Evolutionary conservation across 2,329 filamentous ascomycete genomes (phyloP).

Genomic region (Clathrospora elynae): DNA sequence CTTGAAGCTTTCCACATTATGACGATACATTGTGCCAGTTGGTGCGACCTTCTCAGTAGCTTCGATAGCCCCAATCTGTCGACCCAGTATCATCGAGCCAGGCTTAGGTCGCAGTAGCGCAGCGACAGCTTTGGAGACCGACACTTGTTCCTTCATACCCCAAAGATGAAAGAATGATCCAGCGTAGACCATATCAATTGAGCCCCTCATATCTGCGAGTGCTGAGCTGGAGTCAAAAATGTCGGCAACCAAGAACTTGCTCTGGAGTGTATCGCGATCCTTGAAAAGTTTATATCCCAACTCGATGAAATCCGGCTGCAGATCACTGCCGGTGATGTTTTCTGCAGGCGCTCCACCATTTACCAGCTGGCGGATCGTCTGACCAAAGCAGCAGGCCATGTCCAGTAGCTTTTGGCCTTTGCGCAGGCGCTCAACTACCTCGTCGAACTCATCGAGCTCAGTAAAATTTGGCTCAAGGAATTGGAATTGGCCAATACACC

Average conservation of each 20-base stretch:
- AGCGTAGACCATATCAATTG: slow-evolving; percentile 49
- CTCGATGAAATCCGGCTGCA: slow-evolving; percentile 55
- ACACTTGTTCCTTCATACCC: slow-evolving; percentile 40
- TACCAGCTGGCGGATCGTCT: slow-evolving; percentile 50
- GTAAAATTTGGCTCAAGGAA: slow-evolving; percentile 39
- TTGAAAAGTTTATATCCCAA: slow-evolving; percentile 55
- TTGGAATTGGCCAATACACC: slow-evolving; percentile 40
- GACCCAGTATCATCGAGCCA: slow-evolving; percentile 58
- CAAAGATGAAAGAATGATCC: slow-evolving; percentile 53
- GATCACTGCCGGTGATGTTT: slow-evolving; percentile 50
- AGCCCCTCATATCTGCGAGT: slow-evolving; percentile 31
- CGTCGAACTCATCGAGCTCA: slow-evolving; percentile 25
- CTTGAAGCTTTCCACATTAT: slow-evolving; percentile 44
- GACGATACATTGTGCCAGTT: slow-evolving; percentile 34
- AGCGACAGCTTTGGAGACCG: slow-evolving; percentile 42
- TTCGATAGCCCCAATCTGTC: slow-evolving; percentile 53
- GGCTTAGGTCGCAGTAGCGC: slow-evolving; percentile 45
- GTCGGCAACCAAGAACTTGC: slow-evolving; percentile 59
- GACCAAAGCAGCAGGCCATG: slow-evolving; percentile 54
- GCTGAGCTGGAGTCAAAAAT: slow-evolving; percentile 48
- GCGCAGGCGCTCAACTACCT: slow-evolving; percentile 35
- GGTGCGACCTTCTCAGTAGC: slow-evolving; percentile 25
- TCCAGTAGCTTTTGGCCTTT: slow-evolving; percentile 46
- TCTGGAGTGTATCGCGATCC: slow-evolving; percentile 49
- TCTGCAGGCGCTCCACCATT: slow-evolving; percentile 47